These are phyloP conservation scores for Talaromyces marneffei DNA, from an alignment of 2,329 filamentous ascomycete species.

Conservation along the genomic window DNA sequence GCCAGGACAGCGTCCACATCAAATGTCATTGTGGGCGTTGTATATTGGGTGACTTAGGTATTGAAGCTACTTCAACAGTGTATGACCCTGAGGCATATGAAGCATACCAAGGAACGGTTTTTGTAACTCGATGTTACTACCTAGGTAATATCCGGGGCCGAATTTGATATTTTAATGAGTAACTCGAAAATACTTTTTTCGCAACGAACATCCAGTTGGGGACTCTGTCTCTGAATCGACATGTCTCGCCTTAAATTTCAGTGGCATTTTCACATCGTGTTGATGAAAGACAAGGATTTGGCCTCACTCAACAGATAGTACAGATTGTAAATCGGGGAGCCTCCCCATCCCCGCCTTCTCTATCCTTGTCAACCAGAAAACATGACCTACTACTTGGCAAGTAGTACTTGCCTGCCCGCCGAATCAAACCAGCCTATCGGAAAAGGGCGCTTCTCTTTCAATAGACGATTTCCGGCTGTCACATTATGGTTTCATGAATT, in stretches of 20 bases:
- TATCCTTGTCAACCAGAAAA: neutral
- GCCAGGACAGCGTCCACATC: conserved; percentile 4
- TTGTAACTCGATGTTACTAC: neutral
- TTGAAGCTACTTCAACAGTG: neutral
- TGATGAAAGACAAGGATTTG: neutral
- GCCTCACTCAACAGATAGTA: neutral
- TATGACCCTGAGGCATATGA: neutral
- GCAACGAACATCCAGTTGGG: neutral
- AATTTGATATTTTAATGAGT: neutral
- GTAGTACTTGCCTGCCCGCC: neutral
- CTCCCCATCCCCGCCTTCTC: neutral
- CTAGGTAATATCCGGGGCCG: too few relatives aligned
- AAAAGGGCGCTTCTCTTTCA: neutral
- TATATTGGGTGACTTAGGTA: neutral
- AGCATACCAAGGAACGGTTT: neutral
- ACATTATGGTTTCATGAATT: neutral
- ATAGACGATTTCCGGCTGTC: neutral
- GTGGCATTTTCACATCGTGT: neutral
- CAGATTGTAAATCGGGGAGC: neutral
- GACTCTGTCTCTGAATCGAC: neutral
- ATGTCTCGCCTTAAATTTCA: neutral
- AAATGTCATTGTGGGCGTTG: neutral
- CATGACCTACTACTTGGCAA: neutral
- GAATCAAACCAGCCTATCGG: neutral
- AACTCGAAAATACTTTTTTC: neutral